Base-by-base conservation (phyloP, 139 green algal genomes). In the Gonium pectorale region DNA sequence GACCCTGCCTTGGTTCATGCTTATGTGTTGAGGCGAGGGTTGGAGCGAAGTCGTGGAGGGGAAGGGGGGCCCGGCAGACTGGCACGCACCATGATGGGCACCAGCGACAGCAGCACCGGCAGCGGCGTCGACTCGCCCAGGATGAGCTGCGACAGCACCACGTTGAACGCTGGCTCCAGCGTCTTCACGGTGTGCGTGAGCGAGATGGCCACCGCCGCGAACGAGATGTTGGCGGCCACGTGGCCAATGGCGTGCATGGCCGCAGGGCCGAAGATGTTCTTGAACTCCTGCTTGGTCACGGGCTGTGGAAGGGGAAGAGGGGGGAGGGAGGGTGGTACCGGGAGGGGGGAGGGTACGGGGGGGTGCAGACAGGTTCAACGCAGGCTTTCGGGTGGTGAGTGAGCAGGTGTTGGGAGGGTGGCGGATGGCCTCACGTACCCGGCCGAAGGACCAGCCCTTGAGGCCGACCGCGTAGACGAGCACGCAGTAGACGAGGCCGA, bases 101-200 rank as follows among this genome's bases (percentile, higher is more conserved):
- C 64, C 7, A 99, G 95, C 27, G 96, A 96, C 21, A 93, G 63
- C 52, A 97, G 88, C 31, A 99, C 95, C 9, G 97, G 96, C 24
- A 96, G 62, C 13, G 97, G 94, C 11, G 97, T 99, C 24, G 69
- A 40, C 81, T 94, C 86, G 66, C 97, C 97, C 49, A 98, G 89
- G 33, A 99, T 88, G 43, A 97, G 40, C 74, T 94, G 92, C 22
- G 86, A 94, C 35, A 98, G 92, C 27, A 97, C 69, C 4, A 98
- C 96, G 71, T 97, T 98, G 93, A 99, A 99, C 31, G 95, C 98
- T 3, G 97, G 97, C 94, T 99, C 97, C 87, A 99, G 87, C 3
- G 97, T 98, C 94, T 98, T 98, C 56, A 98, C 96, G 4, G 97
- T 99, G 95, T 99, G 97, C 8, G 97, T 99, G 56, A 99, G 94